Percentiles rank a stretch among this genome's conserved stretches.
Evolutionary conservation across 345 rosid genomes (phyloP).

Genomic region (Populus ilicifolia): DNA sequence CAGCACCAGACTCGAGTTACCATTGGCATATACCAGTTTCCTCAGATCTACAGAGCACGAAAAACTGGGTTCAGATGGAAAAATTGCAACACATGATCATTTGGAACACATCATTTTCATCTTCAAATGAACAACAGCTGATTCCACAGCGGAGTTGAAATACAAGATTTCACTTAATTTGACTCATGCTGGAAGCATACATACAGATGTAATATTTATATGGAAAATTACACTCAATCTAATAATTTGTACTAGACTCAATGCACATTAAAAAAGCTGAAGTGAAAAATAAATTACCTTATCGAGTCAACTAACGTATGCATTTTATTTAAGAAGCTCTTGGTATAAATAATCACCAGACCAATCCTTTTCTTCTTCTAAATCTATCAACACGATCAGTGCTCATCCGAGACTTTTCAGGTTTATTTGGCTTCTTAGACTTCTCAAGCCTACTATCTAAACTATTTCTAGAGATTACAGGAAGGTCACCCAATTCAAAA

Average conservation of each 20-base stretch:
- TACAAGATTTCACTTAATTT: slow-evolving; percentile 13
- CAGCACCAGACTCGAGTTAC: not conserved
- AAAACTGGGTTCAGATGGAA: not conserved
- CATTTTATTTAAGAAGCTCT: slow-evolving; percentile 29
- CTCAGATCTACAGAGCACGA: not conserved
- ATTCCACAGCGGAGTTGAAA: slow-evolving; percentile 22
- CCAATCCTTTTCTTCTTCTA: slow-evolving; percentile 64
- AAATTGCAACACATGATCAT: not conserved
- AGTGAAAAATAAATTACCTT: slow-evolving; percentile 24
- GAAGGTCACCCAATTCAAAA: slow-evolving; percentile 65
- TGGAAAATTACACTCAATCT: slow-evolving; percentile 23
- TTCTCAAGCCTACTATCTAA: slow-evolving; percentile 92
- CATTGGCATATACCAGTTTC: not conserved
- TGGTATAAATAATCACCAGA: slow-evolving; percentile 57
- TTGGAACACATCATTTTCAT: not conserved
- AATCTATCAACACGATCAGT: slow-evolving; percentile 76
- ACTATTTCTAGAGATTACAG: slow-evolving; percentile 87
- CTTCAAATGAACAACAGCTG: slow-evolving; percentile 1
- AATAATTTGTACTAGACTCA: slow-evolving; percentile 17
- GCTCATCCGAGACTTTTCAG: slow-evolving; percentile 94
- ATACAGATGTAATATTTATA: slow-evolving; percentile 29
- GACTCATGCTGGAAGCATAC: slow-evolving; percentile 20
- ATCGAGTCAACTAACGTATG: slow-evolving; percentile 13
- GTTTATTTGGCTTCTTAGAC: slow-evolving; percentile 76
- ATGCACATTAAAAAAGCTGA: slow-evolving; percentile 17